A percentile compares a stretch with the other conserved stretches of the same genome.
Conservation (phyloP, 2,329 filamentous ascomycete species). For the Fusarium oligoseptatum region DNA sequence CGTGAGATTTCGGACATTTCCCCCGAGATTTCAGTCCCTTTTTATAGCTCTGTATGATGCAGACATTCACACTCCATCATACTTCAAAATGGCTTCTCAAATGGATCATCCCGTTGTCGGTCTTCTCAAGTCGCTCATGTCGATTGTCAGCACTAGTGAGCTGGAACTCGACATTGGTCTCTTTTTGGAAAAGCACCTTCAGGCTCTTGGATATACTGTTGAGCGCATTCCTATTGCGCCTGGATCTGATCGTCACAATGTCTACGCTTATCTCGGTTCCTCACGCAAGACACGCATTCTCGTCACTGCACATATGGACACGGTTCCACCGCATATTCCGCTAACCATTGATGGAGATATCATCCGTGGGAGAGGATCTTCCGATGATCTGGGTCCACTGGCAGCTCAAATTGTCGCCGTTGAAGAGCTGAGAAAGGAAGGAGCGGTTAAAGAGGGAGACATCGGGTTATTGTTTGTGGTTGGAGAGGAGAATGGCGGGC, state of each 20-base stretch:
- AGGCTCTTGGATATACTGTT: constrained; percentile 51
- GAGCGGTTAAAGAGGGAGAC: constrained; percentile 50
- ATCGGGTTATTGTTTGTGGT: constrained; percentile 66
- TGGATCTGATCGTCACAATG: constrained; percentile 52
- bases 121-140: constrained; percentile 52
- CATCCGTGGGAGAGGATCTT: constrained; percentile 73
- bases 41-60: neutral
- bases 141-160: constrained; percentile 54
- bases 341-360: constrained; percentile 65
- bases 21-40: neutral
- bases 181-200: constrained; percentile 50
- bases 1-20: neutral
- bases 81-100: neutral
- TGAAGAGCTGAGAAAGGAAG: constrained; percentile 31
- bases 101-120: constrained; percentile 43
- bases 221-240: constrained; percentile 52
- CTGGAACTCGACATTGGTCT: constrained; percentile 53
- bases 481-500: constrained; percentile 76
- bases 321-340: constrained; percentile 76
- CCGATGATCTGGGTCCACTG: constrained; percentile 74
- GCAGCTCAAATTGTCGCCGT: constrained; percentile 78
- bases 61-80: neutral
- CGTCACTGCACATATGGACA: constrained; percentile 79
- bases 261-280: constrained; percentile 55
- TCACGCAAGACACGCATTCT: constrained; percentile 50